A percentile compares a stretch with the other conserved stretches of the same genome.
These are phyloP conservation scores for Candida ovalis DNA, from an alignment of 805 yeast species.

Conservation along the genomic window DNA sequence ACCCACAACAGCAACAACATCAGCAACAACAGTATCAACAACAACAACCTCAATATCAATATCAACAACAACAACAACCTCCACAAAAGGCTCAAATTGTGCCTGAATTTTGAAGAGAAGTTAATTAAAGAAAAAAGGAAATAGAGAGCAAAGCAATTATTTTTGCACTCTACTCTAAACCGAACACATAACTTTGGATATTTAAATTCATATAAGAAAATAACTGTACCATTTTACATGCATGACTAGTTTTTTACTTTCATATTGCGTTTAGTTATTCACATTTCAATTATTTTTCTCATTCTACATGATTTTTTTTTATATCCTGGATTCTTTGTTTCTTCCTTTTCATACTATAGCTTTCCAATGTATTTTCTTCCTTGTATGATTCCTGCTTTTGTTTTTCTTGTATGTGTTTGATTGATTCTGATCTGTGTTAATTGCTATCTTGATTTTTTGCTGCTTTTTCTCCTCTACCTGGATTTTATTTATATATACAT, in stretches of 20 bases:
- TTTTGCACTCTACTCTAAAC: not conserved
- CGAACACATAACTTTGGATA: not conserved
- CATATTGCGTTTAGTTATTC: not conserved
- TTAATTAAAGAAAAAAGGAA: not conserved
- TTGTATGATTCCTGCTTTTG: not conserved
- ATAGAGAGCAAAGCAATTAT: not conserved
- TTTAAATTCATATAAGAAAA: not conserved
- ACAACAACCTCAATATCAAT: constrained; percentile 18
- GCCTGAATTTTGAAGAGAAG: constrained; percentile 15
- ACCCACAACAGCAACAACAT: constrained; percentile 6
- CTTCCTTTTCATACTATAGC: not conserved
- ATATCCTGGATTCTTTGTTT: too few species aligned
- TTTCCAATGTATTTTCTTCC: not conserved
- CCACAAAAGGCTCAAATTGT: constrained; percentile 10
- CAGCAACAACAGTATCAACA: constrained; percentile 9
- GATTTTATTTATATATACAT: not conserved
- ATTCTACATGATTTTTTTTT: not conserved
- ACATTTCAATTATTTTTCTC: not conserved
- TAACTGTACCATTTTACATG: too few species aligned
- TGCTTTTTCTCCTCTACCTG: not conserved
- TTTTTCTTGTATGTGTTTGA: not conserved
- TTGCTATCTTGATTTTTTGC: not conserved
- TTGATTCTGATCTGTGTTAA: not conserved
- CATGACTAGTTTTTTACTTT: not conserved
- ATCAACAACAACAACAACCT: not conserved